Percentiles rank a stretch among this genome's conserved stretches.
phyloP scores from a whole-genome alignment of 2,329 filamentous ascomycete genomes.

The Scedosporium minutisporum region DNA sequence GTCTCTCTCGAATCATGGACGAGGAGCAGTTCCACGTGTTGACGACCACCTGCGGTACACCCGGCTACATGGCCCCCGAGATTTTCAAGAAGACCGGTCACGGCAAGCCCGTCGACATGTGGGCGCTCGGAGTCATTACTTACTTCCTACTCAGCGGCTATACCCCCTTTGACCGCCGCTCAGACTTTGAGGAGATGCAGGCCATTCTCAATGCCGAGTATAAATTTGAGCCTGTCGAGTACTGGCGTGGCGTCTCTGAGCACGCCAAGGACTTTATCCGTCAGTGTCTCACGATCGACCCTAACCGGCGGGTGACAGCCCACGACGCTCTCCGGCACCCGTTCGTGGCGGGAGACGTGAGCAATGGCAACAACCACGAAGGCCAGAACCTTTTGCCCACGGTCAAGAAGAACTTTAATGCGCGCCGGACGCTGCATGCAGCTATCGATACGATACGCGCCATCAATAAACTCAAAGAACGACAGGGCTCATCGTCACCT shows the following conservation, averaged over 20 bases:
- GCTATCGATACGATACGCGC: conserved; percentile 63
- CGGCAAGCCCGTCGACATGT: conserved; percentile 95
- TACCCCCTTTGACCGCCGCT: conserved; percentile 95
- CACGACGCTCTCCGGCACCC: conserved; percentile 64
- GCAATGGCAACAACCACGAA: conserved; percentile 33
- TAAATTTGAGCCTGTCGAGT: conserved; percentile 85
- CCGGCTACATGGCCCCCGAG: conserved; percentile 97
- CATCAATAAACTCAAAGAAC: conserved; percentile 61
- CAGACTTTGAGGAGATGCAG: conserved; percentile 98
- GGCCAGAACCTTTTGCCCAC: conserved; percentile 57
- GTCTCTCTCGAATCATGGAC: conserved; percentile 93
- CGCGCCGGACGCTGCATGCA: conserved; percentile 56
- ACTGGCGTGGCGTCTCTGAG: conserved; percentile 89
- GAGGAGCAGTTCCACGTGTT: conserved; percentile 97
- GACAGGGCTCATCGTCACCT: conserved; percentile 39
- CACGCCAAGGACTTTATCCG: conserved; percentile 87
- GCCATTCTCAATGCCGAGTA: conserved; percentile 96
- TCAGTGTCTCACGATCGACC: conserved; percentile 83
- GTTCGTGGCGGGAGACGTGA: conserved; percentile 48
- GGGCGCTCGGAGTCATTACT: conserved; percentile 96
- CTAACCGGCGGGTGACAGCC: conserved; percentile 77
- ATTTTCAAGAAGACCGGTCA: conserved; percentile 99
- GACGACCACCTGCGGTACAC: conserved; percentile 94
- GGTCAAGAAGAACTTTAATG: conserved; percentile 68
- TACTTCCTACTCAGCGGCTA: conserved; percentile 98